Evolutionary conservation across 2,329 filamentous ascomycete genomes (phyloP).

Genomic region (Colletotrichum navitas): DNA sequence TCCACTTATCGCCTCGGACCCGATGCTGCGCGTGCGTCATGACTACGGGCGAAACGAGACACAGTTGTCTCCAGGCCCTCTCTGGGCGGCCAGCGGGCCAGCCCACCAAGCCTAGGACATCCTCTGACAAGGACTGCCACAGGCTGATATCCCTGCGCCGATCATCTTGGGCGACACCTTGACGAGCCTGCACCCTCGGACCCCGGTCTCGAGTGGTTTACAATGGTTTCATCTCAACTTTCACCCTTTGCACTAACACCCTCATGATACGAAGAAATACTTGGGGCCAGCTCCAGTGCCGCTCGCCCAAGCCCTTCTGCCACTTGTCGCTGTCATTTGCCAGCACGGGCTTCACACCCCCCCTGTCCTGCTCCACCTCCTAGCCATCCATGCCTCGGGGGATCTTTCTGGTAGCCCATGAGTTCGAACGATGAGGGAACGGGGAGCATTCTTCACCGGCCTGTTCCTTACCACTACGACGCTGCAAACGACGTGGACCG

Average conservation of each 20-base stretch:
- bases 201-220: constrained; percentile 42
- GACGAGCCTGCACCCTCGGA: constrained; percentile 32
- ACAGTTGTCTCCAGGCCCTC: constrained; percentile 25
- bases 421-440: constrained; percentile 41
- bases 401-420: constrained; percentile 33
- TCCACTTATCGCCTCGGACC: constrained; percentile 9
- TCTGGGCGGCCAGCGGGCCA: constrained; percentile 15
- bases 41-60: constrained; percentile 17
- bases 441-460: constrained; percentile 36
- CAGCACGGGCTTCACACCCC: constrained; percentile 31
- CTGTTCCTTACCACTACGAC: constrained; percentile 39
- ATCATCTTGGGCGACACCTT: constrained; percentile 36
- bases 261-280: constrained; percentile 36
- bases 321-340: constrained; percentile 45
- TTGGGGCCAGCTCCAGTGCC: constrained; percentile 30
- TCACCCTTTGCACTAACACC: constrained; percentile 34
- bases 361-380: constrained; percentile 1
- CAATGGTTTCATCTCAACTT: constrained; percentile 43
- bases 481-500: constrained; percentile 28
- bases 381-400: constrained; percentile 19
- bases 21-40: constrained; percentile 10
- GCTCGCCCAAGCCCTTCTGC: constrained; percentile 26
- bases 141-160: constrained; percentile 38
- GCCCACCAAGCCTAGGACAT: constrained; percentile 23
- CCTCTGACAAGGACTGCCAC: constrained; percentile 38